Base-by-base conservation (phyloP, 2,329 filamentous ascomycete species). In the Metarhizium rileyi region DNA sequence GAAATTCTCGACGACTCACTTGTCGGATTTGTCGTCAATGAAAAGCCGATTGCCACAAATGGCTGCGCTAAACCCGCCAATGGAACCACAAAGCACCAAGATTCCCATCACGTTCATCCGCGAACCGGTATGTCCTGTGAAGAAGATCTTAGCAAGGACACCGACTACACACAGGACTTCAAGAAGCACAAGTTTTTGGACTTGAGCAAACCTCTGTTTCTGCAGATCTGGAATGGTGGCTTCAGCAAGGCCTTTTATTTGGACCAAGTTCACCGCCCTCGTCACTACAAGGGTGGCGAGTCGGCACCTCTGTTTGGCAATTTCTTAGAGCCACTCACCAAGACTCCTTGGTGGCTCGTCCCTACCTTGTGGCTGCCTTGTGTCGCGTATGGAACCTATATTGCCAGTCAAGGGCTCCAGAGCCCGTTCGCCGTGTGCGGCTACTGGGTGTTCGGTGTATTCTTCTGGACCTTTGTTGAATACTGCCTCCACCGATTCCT, bases 171-270 rank as follows among this genome's bases (percentile, higher is more conserved):
- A 23, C 68, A 69, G 43, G 93, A 98, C 64, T 98, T 86, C 74
- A 87, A 88, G 69, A 86, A 78, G 51, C 84, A 97, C 78, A 94
- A 95, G 68, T 98, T 98, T 62, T 76, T 98, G 53, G 91, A 98
- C 63, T 77, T 98, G 50, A 86, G 79, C 70, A 82, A 78, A 60
- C 91, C 93, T 6, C 76, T 98, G 49, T 76, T 98, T 49, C 76
- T 85, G 67, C 93, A 98, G 68, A 80, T 98, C 40, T 96, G 87
- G 86, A 78, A 73, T 56, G 86, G 90, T 44, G 87, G 86, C 27
- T 98, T 97, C 71, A 81, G 73, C 65, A 98, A 96, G 67, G 81
- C 88, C n/a, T 98, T 98, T 64, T 98, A 98, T 63, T 78, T 98
- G 23, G 84, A 96, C 58, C 93, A 98, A 67, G 87, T 98, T 47